Evolutionary conservation across 345 rosid species (phyloP).

Genomic region (Lepidium sativum): DNA sequence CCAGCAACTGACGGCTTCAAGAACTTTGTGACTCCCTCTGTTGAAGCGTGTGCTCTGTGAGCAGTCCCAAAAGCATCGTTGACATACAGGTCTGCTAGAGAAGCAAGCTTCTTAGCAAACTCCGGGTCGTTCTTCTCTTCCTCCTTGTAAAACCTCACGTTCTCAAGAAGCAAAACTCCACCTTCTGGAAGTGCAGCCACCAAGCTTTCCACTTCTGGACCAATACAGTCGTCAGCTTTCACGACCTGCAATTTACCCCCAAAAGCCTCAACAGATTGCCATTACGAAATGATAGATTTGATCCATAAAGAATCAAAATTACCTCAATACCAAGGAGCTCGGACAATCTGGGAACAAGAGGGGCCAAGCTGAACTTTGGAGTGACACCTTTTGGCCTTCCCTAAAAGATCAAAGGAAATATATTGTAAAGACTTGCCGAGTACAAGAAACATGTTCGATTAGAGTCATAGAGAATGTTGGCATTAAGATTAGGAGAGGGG

Average conservation of each 20-base stretch:
- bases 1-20: conserved; percentile 93
- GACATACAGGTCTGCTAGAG: conserved; percentile 73
- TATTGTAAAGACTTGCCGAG: background rate
- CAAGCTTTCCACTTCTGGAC: conserved; percentile 66
- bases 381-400: conserved; percentile 97
- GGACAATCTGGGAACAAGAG: conserved; percentile 83
- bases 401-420: conserved; percentile 28
- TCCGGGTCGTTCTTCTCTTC: conserved; percentile 96
- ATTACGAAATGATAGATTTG: background rate
- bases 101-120: conserved; percentile 85
- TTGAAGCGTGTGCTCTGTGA: conserved; percentile 92
- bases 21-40: conserved; percentile 81
- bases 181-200: conserved; percentile 78
- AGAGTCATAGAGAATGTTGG: background rate
- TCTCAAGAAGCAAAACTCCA: conserved; percentile 75
- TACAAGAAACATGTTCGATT: background rate
- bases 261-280: background rate
- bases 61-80: conserved; percentile 95
- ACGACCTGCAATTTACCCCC: conserved; percentile 44
- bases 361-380: conserved; percentile 90
- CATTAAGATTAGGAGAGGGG: background rate
- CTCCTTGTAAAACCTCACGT: conserved; percentile 84
- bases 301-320: background rate
- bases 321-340: conserved; percentile 86
- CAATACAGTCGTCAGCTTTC: conserved; percentile 80